Percentiles rank a stretch among this genome's conserved stretches.
These are phyloP conservation scores for Boletus sensibilis DNA, from an alignment of 768 basidiomycete species.

Conservation along the genomic window DNA sequence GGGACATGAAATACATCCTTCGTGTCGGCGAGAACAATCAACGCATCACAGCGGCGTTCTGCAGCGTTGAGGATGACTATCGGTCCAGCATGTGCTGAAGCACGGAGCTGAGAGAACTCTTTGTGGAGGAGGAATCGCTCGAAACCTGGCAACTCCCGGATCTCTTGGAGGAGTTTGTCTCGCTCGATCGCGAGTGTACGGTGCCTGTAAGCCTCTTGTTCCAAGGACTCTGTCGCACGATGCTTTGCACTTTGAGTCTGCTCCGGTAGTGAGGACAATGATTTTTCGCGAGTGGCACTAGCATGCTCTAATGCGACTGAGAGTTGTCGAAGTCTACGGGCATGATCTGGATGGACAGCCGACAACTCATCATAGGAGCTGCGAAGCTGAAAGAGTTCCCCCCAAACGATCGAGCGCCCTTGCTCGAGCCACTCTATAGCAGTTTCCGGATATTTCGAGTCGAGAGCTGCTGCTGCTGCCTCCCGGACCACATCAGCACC, in stretches of 20 bases:
- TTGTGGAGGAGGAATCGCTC: not conserved
- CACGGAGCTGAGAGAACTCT: not conserved
- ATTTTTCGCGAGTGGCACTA: not conserved
- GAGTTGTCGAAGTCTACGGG: not conserved
- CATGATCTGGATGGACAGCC: not conserved
- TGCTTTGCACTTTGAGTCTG: no score
- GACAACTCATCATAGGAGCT: not conserved
- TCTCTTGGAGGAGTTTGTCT: not conserved
- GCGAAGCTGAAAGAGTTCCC: slow-evolving; percentile 7
- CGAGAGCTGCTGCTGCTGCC: slow-evolving; percentile 20
- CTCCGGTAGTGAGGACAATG: not conserved
- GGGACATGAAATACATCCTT: not conserved
- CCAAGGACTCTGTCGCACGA: no score
- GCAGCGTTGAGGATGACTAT: not conserved
- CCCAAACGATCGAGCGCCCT: slow-evolving; percentile 6
- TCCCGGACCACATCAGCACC: slow-evolving; percentile 14
- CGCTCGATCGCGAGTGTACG: not conserved
- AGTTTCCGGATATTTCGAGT: not conserved
- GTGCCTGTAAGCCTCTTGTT: not conserved
- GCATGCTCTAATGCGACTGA: not conserved
- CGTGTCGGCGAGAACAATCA: not conserved
- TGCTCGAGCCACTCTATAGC: slow-evolving; percentile 11
- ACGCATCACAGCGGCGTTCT: not conserved
- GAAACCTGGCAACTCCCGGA: not conserved
- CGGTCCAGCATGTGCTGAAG: not conserved